These are phyloP conservation scores for Scedosporium boydii DNA, from an alignment of 2,329 filamentous ascomycete species.

Conservation along the genomic window DNA sequence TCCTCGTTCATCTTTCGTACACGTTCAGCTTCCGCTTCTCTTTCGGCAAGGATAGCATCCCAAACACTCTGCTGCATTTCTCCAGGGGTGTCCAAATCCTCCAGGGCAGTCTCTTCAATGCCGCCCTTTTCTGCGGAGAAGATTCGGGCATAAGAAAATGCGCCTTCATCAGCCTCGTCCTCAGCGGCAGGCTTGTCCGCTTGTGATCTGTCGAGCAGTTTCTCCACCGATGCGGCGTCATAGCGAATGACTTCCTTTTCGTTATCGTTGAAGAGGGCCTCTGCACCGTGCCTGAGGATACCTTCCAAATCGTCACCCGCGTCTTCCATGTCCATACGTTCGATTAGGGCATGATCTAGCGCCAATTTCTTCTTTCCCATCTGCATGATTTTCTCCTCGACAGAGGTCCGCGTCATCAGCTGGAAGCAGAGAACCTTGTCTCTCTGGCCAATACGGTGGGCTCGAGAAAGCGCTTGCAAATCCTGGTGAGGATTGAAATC, in stretches of 20 bases:
- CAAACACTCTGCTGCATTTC: conserved; percentile 60
- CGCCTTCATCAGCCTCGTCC: conserved; percentile 59
- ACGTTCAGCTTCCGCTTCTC: conserved; percentile 68
- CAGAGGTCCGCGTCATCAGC: conserved; percentile 77
- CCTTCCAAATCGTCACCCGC: conserved; percentile 73
- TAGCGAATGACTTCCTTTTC: conserved; percentile 68
- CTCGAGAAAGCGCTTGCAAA: conserved; percentile 86
- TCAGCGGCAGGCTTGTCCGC: conserved; percentile 47
- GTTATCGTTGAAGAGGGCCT: conserved; percentile 73
- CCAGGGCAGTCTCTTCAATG: conserved; percentile 52
- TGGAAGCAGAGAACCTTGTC: conserved; percentile 95
- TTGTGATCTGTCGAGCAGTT: conserved; percentile 80
- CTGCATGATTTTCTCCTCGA: conserved; percentile 93
- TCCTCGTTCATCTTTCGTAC: conserved; percentile 55
- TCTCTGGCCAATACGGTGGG: conserved; percentile 92
- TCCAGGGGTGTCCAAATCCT: conserved; percentile 39
- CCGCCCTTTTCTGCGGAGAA: conserved; percentile 76
- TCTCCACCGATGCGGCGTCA: conserved; percentile 74
- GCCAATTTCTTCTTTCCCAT: conserved; percentile 94
- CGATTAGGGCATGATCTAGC: conserved; percentile 88
- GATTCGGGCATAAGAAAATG: conserved; percentile 83
- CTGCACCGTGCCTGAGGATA: conserved; percentile 78
- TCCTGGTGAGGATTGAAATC: conserved; percentile 99
- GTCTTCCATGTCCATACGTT: conserved; percentile 82
- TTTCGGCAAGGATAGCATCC: conserved; percentile 80